Conservation (phyloP, 768 basidiomycete species). For the Mycena indigotica region DNA sequence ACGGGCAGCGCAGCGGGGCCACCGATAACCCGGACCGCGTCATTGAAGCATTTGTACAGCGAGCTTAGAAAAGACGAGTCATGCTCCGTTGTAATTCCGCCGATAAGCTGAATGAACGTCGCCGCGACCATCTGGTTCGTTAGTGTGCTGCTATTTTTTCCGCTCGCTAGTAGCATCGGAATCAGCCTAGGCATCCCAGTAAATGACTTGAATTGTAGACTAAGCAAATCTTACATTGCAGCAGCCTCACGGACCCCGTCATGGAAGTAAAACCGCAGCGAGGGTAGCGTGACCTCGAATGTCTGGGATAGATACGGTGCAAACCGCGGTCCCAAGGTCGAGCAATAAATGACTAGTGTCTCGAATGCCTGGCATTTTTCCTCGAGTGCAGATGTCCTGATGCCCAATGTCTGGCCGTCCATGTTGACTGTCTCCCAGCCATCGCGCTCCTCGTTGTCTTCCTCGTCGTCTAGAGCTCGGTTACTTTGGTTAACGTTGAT, state of each 20-base stretch:
- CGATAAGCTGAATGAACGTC: slow-evolving; percentile 65
- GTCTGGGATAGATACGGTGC: slow-evolving; percentile 73
- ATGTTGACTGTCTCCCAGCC: slow-evolving; percentile 80
- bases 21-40: slow-evolving; percentile 61
- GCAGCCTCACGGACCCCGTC: slow-evolving; percentile 82
- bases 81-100: slow-evolving; percentile 63
- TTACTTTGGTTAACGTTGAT: not conserved
- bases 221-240: slow-evolving; percentile 56
- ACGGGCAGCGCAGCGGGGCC: slow-evolving; percentile 53
- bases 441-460: slow-evolving; percentile 62
- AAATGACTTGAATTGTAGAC: not conserved
- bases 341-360: slow-evolving; percentile 80
- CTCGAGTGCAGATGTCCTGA: slow-evolving; percentile 79
- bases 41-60: slow-evolving; percentile 69
- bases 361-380: slow-evolving; percentile 89
- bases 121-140: slow-evolving; percentile 70
- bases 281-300: slow-evolving; percentile 72
- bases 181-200: slow-evolving; percentile 51
- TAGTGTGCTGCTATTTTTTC: slow-evolving; percentile 64
- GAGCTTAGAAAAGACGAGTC: slow-evolving; percentile 80
- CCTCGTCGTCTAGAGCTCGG: slow-evolving; percentile 49
- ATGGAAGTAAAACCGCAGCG: slow-evolving; percentile 77
- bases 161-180: slow-evolving; percentile 69
- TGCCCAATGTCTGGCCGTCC: slow-evolving; percentile 76
- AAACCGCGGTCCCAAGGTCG: slow-evolving; percentile 64